phyloP scores from a whole-genome alignment of 2,329 filamentous ascomycete genomes.

The Colletotrichum spinosum region DNA sequence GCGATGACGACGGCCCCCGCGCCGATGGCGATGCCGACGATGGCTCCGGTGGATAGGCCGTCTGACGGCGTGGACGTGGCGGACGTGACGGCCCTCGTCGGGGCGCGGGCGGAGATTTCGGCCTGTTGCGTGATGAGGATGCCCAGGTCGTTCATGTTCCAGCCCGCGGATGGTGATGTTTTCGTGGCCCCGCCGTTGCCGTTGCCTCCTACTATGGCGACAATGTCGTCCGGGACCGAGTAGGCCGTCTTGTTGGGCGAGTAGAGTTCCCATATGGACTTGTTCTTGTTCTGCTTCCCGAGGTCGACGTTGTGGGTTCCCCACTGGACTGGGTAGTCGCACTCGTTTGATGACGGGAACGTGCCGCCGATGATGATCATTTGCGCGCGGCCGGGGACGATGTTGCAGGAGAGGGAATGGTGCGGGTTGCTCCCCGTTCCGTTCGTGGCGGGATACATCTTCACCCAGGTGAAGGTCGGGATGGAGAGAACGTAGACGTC shows the following conservation, averaged over 20 bases:
- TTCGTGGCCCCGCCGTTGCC: slow-evolving; percentile 65
- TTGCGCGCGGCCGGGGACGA: slow-evolving; percentile 63
- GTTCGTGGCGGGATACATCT: slow-evolving; percentile 58
- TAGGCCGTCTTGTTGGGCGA: slow-evolving; percentile 62
- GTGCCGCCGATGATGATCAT: slow-evolving; percentile 74
- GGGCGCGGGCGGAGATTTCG: slow-evolving; percentile 56
- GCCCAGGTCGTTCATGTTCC: slow-evolving; percentile 61
- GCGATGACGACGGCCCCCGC: slow-evolving; percentile 45
- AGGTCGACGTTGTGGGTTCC: slow-evolving; percentile 68
- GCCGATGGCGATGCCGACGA: slow-evolving; percentile 57
- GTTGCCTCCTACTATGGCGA: slow-evolving; percentile 62
- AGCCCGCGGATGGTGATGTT: slow-evolving; percentile 60
- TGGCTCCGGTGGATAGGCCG: slow-evolving; percentile 51
- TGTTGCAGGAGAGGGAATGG: slow-evolving; percentile 69
- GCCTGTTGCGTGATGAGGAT: slow-evolving; percentile 66
- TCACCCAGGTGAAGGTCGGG: slow-evolving; percentile 74
- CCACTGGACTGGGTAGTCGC: slow-evolving; percentile 64
- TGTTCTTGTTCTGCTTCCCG: slow-evolving; percentile 59
- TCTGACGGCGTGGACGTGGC: slow-evolving; percentile 8
- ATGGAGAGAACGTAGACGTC: slow-evolving; percentile 72
- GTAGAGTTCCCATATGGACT: slow-evolving; percentile 63
- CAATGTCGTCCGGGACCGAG: slow-evolving; percentile 63
- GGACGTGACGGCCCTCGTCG: slow-evolving; percentile 58
- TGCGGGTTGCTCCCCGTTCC: slow-evolving; percentile 57
- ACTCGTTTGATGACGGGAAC: slow-evolving; percentile 61